phyloP scores from a whole-genome alignment of 2,329 filamentous ascomycete genomes.

The Nemania bipapillata region DNA sequence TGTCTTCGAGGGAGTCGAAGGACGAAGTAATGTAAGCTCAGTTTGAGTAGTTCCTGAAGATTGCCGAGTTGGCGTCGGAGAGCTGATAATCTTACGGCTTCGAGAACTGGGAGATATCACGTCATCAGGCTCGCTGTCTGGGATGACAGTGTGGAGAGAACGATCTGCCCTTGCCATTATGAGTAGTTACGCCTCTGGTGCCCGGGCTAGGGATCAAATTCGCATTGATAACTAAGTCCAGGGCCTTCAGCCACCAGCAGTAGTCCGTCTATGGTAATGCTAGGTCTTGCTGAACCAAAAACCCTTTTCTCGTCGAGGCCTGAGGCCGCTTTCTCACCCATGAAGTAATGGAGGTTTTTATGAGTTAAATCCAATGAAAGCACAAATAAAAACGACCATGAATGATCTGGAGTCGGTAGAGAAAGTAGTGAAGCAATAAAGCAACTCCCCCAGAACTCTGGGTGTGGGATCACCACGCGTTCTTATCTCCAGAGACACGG shows the following conservation, averaged over 20 bases:
- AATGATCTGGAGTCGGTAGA: not conserved
- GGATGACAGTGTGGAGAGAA: slow-evolving; percentile 41
- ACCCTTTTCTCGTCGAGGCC: not conserved
- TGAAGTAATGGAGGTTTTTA: not conserved
- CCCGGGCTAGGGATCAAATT: not conserved
- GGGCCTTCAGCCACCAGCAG: not conserved
- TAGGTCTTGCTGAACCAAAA: not conserved
- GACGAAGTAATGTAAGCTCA: slow-evolving; percentile 35
- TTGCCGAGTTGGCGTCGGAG: slow-evolving; percentile 36
- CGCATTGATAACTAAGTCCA: not conserved
- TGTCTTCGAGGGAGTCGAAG: slow-evolving; percentile 40
- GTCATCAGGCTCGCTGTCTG: slow-evolving; percentile 48
- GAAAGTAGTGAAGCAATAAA: not conserved
- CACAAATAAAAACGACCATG: not conserved
- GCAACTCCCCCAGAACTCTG: not conserved
- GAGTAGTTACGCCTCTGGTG: slow-evolving; percentile 15
- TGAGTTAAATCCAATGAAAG: not conserved
- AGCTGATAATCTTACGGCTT: slow-evolving; percentile 40
- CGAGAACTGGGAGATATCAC: slow-evolving; percentile 30
- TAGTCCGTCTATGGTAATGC: not conserved
- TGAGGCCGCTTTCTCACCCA: not conserved
- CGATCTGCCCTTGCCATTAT: slow-evolving; percentile 39
- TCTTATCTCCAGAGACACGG: slow-evolving; percentile 16
- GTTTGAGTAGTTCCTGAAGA: slow-evolving; percentile 29
- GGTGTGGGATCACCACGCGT: slow-evolving; percentile 23